phyloP scores from a whole-genome alignment of 495 filamentous ascomycete species.

The Tricharina praecox region DNA sequence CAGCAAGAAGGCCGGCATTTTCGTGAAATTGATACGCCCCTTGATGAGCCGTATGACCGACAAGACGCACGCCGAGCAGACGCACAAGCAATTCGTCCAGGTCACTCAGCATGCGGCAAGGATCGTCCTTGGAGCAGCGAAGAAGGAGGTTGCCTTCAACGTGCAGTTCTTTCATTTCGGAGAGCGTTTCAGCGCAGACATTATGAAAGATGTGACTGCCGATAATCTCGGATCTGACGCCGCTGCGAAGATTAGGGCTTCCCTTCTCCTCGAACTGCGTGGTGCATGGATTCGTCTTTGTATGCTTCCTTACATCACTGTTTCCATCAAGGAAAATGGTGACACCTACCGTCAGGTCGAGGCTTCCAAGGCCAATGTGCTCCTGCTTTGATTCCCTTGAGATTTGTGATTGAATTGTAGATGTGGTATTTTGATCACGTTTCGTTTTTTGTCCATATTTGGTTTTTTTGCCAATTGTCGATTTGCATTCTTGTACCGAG shows the following conservation, averaged over 20 bases:
- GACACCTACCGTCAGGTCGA: background rate
- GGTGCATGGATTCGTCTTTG: background rate
- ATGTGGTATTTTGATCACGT: conserved; percentile 3
- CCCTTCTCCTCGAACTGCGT: background rate
- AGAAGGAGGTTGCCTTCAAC: background rate
- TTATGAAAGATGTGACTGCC: conserved; percentile 3
- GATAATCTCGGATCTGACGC: background rate
- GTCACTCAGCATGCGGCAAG: background rate
- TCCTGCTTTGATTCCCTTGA: conserved; percentile 1
- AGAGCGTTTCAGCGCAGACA: no score
- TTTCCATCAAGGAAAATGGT: background rate
- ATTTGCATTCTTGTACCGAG: no score
- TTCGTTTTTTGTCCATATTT: conserved; percentile 6
- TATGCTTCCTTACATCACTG: background rate
- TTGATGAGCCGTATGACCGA: conserved; percentile 1
- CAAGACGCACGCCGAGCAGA: background rate
- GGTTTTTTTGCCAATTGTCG: no score
- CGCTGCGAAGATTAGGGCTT: background rate
- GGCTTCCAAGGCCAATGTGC: conserved; percentile 2
- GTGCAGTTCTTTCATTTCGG: background rate
- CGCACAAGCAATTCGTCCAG: conserved; percentile 1
- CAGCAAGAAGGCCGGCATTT: background rate
- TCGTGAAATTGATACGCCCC: background rate
- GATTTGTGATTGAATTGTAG: background rate
- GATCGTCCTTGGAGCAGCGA: background rate